Conservation (phyloP, 345 rosid genomes). For the Leavenworthia alabamica region DNA sequence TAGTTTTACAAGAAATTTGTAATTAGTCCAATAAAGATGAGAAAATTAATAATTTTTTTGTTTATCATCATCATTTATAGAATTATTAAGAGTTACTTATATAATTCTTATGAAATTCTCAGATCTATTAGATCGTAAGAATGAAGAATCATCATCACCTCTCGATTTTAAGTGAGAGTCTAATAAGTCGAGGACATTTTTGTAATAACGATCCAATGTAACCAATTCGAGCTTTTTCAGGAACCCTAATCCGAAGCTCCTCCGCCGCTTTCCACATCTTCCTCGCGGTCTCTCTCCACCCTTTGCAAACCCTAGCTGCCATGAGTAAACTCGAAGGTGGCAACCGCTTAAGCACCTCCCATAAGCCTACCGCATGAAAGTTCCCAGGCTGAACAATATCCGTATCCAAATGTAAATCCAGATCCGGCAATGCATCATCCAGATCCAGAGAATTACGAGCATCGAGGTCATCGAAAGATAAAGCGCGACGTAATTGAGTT, state of each 20-base stretch:
- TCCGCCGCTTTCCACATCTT: slow-evolving; percentile 83
- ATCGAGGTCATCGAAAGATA: slow-evolving; percentile 74
- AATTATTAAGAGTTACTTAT: background rate
- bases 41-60: background rate
- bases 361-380: slow-evolving; percentile 48
- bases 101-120: background rate
- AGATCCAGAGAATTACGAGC: slow-evolving; percentile 38
- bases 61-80: background rate
- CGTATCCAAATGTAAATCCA: slow-evolving; percentile 33
- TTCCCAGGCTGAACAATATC: slow-evolving; percentile 40
- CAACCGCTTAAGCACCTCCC: slow-evolving; percentile 78
- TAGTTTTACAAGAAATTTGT: background rate
- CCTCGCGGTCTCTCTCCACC: slow-evolving; percentile 79
- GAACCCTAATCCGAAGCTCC: slow-evolving; percentile 76
- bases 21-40: background rate
- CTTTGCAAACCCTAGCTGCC: slow-evolving; percentile 79
- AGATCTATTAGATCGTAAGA: slow-evolving; percentile 39
- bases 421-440: slow-evolving; percentile 27
- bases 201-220: slow-evolving; percentile 76
- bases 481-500: slow-evolving; percentile 70
- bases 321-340: slow-evolving; percentile 64
- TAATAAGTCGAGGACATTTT: slow-evolving; percentile 70
- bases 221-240: slow-evolving; percentile 57
- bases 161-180: slow-evolving; percentile 66
- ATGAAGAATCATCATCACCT: slow-evolving; percentile 56